Percentiles rank a stretch among this genome's conserved stretches.
These are phyloP conservation scores for Tremella yokohamensis DNA, from an alignment of 768 basidiomycete species.

Conservation along the genomic window DNA sequence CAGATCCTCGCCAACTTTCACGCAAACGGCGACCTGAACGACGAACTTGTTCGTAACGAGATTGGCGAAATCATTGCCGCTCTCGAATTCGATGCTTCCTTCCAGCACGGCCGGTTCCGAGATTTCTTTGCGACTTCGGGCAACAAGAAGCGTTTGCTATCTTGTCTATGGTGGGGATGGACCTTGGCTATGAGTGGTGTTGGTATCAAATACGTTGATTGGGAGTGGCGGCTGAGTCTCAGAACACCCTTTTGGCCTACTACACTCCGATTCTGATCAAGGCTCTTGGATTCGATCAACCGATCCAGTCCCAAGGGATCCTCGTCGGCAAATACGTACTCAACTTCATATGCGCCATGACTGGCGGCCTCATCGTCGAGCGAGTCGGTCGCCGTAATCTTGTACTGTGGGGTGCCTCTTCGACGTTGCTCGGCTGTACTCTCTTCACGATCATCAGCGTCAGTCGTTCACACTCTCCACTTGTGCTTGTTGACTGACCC, in stretches of 20 bases:
- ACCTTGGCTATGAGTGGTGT: slow-evolving; percentile 10
- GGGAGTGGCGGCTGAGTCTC: background rate
- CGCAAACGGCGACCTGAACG: slow-evolving; percentile 37
- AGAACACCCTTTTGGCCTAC: slow-evolving; percentile 16
- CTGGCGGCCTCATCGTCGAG: slow-evolving; percentile 16
- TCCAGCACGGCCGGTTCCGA: slow-evolving; percentile 48
- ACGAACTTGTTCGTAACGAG: slow-evolving; percentile 52
- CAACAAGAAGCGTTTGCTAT: slow-evolving; percentile 52
- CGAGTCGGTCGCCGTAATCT: slow-evolving; percentile 18
- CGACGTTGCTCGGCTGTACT: slow-evolving; percentile 17
- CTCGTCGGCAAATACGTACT: slow-evolving; percentile 58
- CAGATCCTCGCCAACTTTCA: slow-evolving; percentile 8
- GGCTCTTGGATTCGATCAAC: slow-evolving; percentile 62
- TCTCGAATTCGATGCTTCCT: slow-evolving; percentile 51
- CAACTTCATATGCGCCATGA: slow-evolving; percentile 49
- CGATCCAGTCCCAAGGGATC: slow-evolving; percentile 57
- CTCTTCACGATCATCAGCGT: slow-evolving; percentile 21
- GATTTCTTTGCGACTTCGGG: slow-evolving; percentile 64
- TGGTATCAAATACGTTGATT: background rate
- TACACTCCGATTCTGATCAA: slow-evolving; percentile 58
- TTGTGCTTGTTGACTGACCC: background rate
- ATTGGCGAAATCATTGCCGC: slow-evolving; percentile 64
- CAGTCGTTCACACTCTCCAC: background rate
- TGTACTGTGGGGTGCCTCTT: slow-evolving; percentile 16
- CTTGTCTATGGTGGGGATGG: slow-evolving; percentile 1